phyloP scores from a whole-genome alignment of 2,329 filamentous ascomycete genomes.

The Sclerotinia borealis region DNA sequence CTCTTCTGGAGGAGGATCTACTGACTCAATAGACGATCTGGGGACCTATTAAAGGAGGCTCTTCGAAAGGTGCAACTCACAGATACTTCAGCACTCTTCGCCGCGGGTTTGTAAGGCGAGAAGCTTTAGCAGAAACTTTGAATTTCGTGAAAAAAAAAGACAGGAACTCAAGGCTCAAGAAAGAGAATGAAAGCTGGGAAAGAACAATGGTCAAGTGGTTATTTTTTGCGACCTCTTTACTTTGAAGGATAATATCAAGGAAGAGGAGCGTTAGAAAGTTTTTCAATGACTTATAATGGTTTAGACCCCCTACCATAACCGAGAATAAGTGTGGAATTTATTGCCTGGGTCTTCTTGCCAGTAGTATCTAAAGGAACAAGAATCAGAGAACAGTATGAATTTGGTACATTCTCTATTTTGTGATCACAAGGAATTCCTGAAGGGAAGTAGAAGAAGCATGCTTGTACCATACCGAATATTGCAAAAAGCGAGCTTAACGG shows the following conservation, averaged over 20 bases:
- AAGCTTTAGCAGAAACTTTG: not conserved
- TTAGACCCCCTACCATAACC: not conserved
- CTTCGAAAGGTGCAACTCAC: not conserved
- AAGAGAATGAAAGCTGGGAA: not conserved
- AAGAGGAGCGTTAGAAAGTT: not conserved
- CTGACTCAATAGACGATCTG: not conserved
- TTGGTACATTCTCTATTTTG: conserved; percentile 31
- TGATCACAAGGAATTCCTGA: conserved; percentile 34
- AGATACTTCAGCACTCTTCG: not conserved
- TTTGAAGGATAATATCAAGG: not conserved
- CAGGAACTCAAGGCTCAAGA: not conserved
- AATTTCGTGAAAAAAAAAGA: not conserved
- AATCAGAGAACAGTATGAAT: conserved; percentile 29
- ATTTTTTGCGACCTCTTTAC: conserved; percentile 14
- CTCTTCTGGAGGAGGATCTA: not conserved
- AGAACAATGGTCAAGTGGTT: conserved; percentile 7
- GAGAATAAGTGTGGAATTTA: not conserved
- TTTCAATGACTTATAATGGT: not conserved
- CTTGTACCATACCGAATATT: conserved; percentile 22
- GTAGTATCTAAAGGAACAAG: conserved; percentile 21
- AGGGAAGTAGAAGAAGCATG: conserved; percentile 33
- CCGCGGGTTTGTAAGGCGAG: not conserved
- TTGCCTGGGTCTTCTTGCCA: conserved; percentile 21
- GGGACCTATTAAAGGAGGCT: not conserved
- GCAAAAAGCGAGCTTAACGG: not conserved